Percentiles rank a stretch among this genome's conserved stretches.
Evolutionary conservation across 176 grass and related monocot genomes (phyloP).

Genomic region (Areca catechu): DNA sequence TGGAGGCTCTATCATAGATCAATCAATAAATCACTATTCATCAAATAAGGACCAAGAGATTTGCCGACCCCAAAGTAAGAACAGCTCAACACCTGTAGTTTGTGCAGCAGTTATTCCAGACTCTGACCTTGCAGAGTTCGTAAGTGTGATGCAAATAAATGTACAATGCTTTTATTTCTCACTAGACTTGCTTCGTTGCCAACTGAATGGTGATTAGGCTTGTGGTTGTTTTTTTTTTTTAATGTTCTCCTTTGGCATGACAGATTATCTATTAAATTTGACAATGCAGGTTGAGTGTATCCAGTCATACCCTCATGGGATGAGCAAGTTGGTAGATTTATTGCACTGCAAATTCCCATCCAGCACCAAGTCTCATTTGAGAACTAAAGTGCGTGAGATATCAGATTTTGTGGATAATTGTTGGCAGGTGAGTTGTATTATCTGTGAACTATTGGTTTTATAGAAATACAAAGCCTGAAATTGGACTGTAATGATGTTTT

Average conservation of each 20-base stretch:
- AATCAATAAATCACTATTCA: neutral
- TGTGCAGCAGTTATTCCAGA: constrained; percentile 13
- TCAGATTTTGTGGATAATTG: constrained; percentile 18
- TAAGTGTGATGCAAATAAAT: constrained; percentile 7
- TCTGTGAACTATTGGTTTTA: no score
- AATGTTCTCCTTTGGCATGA: no score
- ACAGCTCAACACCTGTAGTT: constrained; percentile 4
- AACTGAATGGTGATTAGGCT: no score
- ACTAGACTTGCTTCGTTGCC: no score
- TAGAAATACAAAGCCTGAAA: no score
- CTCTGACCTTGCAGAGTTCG: constrained; percentile 23
- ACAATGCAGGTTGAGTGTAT: constrained; percentile 7
- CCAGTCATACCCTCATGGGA: constrained; percentile 7
- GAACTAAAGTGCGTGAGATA: constrained; percentile 19
- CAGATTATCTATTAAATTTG: no score
- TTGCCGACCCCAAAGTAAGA: neutral
- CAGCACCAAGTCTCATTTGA: constrained; percentile 5
- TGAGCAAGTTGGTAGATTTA: constrained; percentile 17
- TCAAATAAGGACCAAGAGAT: constrained; percentile 4
- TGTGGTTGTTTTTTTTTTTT: no score
- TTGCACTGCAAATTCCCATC: constrained; percentile 18
- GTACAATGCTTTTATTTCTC: neutral
- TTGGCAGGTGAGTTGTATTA: constrained; percentile 12
- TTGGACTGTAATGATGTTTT: no score
- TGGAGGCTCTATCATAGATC: constrained; percentile 5